Base-by-base conservation (phyloP, 805 yeast genomes). In the Cyberlindnera nakhonratchasimensis region DNA sequence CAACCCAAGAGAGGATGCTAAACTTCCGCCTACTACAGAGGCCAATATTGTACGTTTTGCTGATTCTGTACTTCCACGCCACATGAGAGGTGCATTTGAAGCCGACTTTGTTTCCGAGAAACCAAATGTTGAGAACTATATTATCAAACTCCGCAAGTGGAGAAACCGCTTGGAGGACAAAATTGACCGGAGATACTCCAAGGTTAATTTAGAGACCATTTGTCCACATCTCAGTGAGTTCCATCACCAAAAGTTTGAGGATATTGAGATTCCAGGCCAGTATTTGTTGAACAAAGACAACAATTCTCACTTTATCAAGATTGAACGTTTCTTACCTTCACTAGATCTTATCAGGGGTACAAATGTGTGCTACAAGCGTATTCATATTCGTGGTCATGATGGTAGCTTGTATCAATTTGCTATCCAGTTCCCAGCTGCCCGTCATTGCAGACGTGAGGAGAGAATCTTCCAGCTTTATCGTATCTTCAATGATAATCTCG, bases 231-330 rank as follows among this genome's bases (percentile, higher is more conserved):
- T 93, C 62, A 84, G 95, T 60, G 96, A 90, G 60, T 93, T 95
- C 78, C 99, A 93, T 65, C 96, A 93, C 62, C 98, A 93, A 62
- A 91, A 89, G 65, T 93, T 93, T 59, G 99, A 93, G 62, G 99
- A 93, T 37, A 87, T 93, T 45, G 99, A 93, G 62, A 81, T 93
- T 45, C 99, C 99, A 0, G 99, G 99, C 2, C 99, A 93, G 60
- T 93, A 93, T 58, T 68, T 90, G 58, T 70, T 88, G 67, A 86
- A 87, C 61, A 85, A 82, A 60, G 98, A 91, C 55, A 88, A 75
- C 62, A 91, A 87, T 59, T 64, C 77, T n/a, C 96, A 91, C 62
- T 95, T 93, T 61, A 76, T 88, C 37, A 93, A 93, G 71, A 86
- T 93, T 55, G 97, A 89, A 49, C 72, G 99, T 44, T 95, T 93